phyloP scores from a whole-genome alignment of 1,139 yeast genomes.

The Saccharomyces hybrid region DNA sequence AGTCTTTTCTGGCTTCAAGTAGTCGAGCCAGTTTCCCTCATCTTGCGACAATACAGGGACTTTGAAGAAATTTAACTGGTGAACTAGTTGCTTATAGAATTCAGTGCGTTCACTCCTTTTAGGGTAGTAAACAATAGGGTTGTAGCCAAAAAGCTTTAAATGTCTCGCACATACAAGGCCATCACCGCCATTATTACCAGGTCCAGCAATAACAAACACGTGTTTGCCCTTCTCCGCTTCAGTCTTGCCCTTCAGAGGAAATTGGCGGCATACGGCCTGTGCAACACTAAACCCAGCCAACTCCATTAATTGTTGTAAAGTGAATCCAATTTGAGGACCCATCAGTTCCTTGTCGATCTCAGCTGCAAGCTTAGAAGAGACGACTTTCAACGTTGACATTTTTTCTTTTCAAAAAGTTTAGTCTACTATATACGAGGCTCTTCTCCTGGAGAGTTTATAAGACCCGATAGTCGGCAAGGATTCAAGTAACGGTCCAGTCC shows the following conservation, averaged over 20 bases:
- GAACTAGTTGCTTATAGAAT: constrained; percentile 35
- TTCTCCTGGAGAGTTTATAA: neutral
- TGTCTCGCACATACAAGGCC: constrained; percentile 95
- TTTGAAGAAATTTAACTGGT: constrained; percentile 31
- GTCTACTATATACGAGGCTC: neutral
- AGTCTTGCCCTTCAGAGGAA: constrained; percentile 34
- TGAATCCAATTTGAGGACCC: constrained; percentile 71
- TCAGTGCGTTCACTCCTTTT: constrained; percentile 41
- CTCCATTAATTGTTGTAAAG: constrained; percentile 93
- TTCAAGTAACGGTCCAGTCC: too few species aligned
- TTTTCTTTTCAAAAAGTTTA: neutral
- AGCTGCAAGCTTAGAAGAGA: constrained; percentile 66
- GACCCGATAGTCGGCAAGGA: neutral
- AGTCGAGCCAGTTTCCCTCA: constrained; percentile 21
- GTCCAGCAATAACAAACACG: constrained; percentile 75
- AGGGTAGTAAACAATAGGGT: constrained; percentile 65
- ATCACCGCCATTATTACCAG: constrained; percentile 96
- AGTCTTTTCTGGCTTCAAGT: constrained; percentile 21
- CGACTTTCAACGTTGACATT: constrained; percentile 22
- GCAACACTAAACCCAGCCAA: constrained; percentile 94
- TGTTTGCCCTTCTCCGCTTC: constrained; percentile 27
- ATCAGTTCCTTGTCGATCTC: constrained; percentile 77
- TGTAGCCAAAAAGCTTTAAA: constrained; percentile 67
- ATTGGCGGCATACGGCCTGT: constrained; percentile 63
- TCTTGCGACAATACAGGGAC: constrained; percentile 21